Evolutionary conservation across 75 land plant species (phyloP).

Genomic region (Isoetes taiwanensis): DNA sequence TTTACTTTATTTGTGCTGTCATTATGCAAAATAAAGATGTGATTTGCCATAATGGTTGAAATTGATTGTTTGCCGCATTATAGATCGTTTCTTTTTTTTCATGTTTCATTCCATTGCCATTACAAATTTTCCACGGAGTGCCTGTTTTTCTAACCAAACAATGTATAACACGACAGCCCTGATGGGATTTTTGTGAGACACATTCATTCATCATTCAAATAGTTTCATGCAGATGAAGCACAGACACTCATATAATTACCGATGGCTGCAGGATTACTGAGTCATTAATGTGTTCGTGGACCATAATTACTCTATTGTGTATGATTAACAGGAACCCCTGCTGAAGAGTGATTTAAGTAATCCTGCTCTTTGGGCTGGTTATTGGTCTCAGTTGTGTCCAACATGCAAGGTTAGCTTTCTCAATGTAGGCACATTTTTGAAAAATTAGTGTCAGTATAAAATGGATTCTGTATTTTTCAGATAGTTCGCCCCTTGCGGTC

Average conservation of each 20-base stretch:
- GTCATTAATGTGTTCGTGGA: no score
- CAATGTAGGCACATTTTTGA: not conserved
- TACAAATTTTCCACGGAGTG: not conserved
- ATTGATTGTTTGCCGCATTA: not conserved
- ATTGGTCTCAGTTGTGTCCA: conserved; percentile 95
- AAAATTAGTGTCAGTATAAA: not conserved
- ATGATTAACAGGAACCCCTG: conserved; percentile 60
- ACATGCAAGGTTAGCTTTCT: conserved; percentile 78
- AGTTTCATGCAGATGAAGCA: no score
- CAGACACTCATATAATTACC: no score
- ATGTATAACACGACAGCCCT: no score
- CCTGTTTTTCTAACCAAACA: no score
- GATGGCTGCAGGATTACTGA: no score
- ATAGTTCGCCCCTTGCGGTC: conserved; percentile 88
- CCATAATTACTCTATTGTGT: no score
- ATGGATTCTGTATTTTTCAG: conserved; percentile 22
- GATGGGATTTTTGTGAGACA: not conserved
- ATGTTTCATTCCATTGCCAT: not conserved
- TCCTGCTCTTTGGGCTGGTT: conserved; percentile 81
- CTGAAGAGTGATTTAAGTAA: conserved; percentile 63
- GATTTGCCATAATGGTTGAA: no score
- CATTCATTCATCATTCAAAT: not conserved
- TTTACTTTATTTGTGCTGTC: not conserved
- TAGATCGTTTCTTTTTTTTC: not conserved
- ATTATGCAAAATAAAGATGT: no score